These are phyloP conservation scores for Microbotryomycetes sp. DNA, from an alignment of 1,284 basidiomycete species.

Conservation along the genomic window DNA sequence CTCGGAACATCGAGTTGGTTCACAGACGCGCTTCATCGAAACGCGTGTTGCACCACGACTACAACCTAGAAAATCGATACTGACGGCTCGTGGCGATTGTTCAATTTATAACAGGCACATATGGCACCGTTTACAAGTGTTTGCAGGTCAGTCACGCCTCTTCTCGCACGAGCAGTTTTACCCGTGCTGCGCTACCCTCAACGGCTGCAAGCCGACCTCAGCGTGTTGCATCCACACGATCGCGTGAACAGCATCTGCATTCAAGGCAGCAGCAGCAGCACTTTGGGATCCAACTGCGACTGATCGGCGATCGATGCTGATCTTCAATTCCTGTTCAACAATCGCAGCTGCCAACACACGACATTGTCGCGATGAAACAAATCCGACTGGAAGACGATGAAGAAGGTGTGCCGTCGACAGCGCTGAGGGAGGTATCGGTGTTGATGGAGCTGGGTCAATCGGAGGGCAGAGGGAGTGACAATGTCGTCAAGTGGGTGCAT, in stretches of 20 bases:
- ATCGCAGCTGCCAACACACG: conserved; percentile 50
- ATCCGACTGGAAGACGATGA: conserved; percentile 97
- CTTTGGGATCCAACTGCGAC: no score
- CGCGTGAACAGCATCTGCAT: not conserved
- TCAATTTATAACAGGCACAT: conserved; percentile 89
- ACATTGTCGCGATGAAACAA: conserved; percentile 91
- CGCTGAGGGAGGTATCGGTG: conserved; percentile 93
- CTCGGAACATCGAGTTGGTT: not conserved
- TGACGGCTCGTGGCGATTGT: no score
- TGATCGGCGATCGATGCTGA: no score
- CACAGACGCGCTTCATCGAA: no score
- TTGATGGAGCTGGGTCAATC: conserved; percentile 70
- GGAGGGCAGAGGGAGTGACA: conserved; percentile 61
- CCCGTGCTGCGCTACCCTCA: not conserved
- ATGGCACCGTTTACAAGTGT: conserved; percentile 85
- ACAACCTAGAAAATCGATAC: no score
- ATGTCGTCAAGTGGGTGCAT: conserved; percentile 68
- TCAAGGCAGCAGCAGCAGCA: not conserved
- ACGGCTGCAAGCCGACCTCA: no score
- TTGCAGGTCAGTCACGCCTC: conserved; percentile 11
- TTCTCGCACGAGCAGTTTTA: not conserved
- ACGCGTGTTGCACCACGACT: not conserved
- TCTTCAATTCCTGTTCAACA: not conserved
- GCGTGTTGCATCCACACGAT: not conserved
- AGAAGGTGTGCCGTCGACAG: conserved; percentile 94